Conservation (phyloP, 495 filamentous ascomycete species). For the Penicillium coprophilum region DNA sequence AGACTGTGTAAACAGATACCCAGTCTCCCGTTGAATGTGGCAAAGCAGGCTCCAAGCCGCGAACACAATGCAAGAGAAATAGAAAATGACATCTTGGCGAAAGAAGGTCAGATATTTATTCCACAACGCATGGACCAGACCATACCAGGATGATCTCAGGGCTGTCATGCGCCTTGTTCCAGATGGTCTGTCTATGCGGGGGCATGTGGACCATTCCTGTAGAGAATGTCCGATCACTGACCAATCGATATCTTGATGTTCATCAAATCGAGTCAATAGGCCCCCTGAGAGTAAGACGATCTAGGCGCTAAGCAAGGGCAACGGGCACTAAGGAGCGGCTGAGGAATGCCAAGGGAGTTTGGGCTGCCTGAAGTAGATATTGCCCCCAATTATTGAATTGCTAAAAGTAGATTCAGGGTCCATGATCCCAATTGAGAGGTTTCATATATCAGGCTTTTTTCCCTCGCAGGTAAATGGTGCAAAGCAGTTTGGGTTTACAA, state of each 20-base stretch:
- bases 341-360: not conserved
- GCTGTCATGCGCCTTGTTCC: not conserved
- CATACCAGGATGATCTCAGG: constrained; percentile 13
- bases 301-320: not conserved
- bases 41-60: constrained; percentile 6
- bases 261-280: not conserved
- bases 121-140: constrained; percentile 1
- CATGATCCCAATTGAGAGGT: not conserved
- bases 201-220: constrained; percentile 15
- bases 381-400: not conserved
- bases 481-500: not conserved
- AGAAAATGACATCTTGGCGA: not conserved
- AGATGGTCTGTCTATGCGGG: not conserved
- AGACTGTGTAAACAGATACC: constrained; percentile 2
- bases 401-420: not conserved
- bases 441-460: not conserved
- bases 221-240: not conserved
- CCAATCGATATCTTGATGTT: not conserved
- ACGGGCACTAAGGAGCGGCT: not conserved
- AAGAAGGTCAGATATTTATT: constrained; percentile 2
- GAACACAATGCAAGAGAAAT: not conserved
- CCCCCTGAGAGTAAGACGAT: not conserved
- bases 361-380: not conserved
- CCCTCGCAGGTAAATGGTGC: not conserved
- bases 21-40: not conserved